Base-by-base conservation (phyloP, 768 basidiomycete genomes). In the Tricholomella constricta region DNA sequence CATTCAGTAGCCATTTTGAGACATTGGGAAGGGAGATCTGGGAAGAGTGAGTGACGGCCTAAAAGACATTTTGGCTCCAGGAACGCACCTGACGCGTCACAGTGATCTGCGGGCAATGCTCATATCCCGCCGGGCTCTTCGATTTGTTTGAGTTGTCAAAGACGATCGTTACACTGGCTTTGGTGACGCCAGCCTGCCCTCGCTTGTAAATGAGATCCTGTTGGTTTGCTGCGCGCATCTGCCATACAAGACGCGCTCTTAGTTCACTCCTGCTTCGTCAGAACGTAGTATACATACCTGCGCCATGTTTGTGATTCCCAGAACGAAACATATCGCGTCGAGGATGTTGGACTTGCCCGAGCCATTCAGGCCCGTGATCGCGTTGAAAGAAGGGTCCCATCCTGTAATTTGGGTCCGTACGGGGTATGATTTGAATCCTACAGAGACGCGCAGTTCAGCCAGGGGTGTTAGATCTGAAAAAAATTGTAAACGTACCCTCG, bases 131-230 rank as follows among this genome's bases (percentile, higher is more conserved):
- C 0, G 95, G 97, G 59, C 90, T 91, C 53, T 82, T 92, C 19
- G 80, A 78, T 10, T 84, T 79, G 68, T 98, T 95, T 1, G 94
- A 91, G 69, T 99, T 99, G 78, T 98, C 94, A 64, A 99, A 99
- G 2, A 99, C 95, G 63, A 98, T 94, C 26, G 97, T 98, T 3
- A 99, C 97, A 57, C 92, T 95, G 4, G 97, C 97, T 76, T 96
- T 95, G 10, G 92, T 93, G 54, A 98, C 79, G 9, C 97, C 97
- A 19, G 97, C 95, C 69, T 98, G 95, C 0, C 97, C 97, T 32
- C 97, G 89, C 71, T 99, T 99, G 81, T 99, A 99, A 51, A 99
- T 98, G 62, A 99, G 84, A 68, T 99, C 97, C 69, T 94, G 90
- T 65, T 97, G 90, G 72, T 98, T 98, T 58, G 89, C 81, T 14